phyloP scores from a whole-genome alignment of 495 filamentous ascomycete genomes.

The Talaromyces ruber region DNA sequence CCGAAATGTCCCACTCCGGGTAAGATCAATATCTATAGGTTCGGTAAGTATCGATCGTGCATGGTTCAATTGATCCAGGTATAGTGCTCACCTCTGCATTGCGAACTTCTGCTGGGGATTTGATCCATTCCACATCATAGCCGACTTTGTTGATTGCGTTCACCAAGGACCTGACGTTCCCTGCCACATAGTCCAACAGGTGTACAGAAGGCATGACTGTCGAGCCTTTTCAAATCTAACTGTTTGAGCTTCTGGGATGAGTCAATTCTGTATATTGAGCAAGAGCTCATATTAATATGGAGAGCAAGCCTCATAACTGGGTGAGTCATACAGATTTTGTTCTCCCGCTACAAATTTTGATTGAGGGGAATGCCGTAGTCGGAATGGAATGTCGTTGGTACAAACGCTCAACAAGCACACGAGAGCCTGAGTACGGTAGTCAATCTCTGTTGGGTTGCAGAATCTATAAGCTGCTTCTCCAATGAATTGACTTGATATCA shows the following conservation, averaged over 20 bases:
- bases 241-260: background rate
- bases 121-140: conserved; percentile 90
- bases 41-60: conserved; percentile 11
- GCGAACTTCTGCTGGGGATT: conserved; percentile 68
- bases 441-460: background rate
- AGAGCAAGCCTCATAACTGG: conserved; percentile 16
- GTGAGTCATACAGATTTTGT: conserved; percentile 17
- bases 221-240: background rate
- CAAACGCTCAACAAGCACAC: background rate
- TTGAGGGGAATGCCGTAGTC: background rate
- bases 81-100: conserved; percentile 63
- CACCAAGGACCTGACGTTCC: conserved; percentile 88
- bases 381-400: background rate
- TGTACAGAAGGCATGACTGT: conserved; percentile 76
- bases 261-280: background rate
- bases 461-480: background rate
- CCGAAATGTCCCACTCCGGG: conserved; percentile 97
- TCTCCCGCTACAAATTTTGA: background rate
- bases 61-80: background rate
- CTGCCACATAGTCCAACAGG: conserved; percentile 77
- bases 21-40: conserved; percentile 69
- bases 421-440: background rate
- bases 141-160: conserved; percentile 95
- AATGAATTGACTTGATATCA: background rate
- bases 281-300: background rate